Evolutionary conservation across 768 basidiomycete species (phyloP), one percentile per base, ranked within the genome.

Genomic region (Rhizopogon roseolus): DNA sequence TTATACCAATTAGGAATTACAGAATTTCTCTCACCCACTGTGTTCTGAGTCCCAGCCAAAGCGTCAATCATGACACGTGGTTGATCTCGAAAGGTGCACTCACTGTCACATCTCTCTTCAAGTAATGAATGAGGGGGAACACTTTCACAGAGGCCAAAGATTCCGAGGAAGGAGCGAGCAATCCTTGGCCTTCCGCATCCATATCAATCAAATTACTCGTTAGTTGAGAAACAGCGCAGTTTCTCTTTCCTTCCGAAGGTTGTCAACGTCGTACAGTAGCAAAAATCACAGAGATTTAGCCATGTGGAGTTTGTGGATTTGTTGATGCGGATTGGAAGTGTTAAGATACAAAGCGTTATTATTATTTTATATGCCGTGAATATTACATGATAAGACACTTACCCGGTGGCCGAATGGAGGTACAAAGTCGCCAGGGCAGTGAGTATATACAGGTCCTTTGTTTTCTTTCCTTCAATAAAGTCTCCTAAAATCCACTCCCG

Each of bases 81-180:
- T 36, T 71, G 61, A n/a, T 55, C 36, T 53, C n/a, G 28, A 36
- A 36, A 27, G 46, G 40, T 41, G 45, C 6, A 73, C 85, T 66
- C 64, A 90, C 90, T 13, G 74, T 76, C 19, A 86, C 77, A 67
- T 92, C 88, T 53, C 73, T 80, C 64, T 84, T 87, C 41, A 93
- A 63, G 55, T 81, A 77, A 19, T 83, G 83, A 57, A 93, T 88
- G 25, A 91, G 75, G n/a, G 90, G 90, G 66, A 88, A 93, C 36
- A 93, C 90, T 60, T 81, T 83, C 61, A 89, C 75, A 2, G 82
- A 73, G 6, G 81, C 80, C 8, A 89, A 66, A 56, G 74, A 71
- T 48, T 84, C 85, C 42, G 76, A 73, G 1, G 81, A 76, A 5
- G 85, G 84, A 13, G 81, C 80, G 9, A 84, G 68, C n/a, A 62